A percentile compares a stretch with the other conserved stretches of the same genome.
These are phyloP conservation scores for Gonium pectorale DNA, from an alignment of 139 green algal species.

Conservation along the genomic window DNA sequence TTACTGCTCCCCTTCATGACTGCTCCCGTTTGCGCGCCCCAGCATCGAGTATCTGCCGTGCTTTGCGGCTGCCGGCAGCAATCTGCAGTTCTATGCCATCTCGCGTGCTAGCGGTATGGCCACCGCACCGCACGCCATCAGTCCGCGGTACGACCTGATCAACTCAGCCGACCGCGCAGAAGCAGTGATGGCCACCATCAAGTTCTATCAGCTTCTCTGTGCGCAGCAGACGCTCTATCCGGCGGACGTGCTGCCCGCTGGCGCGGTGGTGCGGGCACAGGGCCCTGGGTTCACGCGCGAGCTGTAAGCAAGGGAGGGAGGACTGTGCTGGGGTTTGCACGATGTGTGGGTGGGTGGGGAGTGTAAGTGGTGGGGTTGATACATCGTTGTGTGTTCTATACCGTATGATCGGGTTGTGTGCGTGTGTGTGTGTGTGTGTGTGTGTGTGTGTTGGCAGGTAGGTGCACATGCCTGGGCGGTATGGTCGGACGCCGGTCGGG, in stretches of 20 bases:
- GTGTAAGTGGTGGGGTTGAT: neutral
- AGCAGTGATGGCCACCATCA: conserved; percentile 31
- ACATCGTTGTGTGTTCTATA: too few relatives aligned
- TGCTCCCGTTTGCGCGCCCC: neutral
- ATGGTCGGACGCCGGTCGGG: neutral
- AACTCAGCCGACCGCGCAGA: conserved; percentile 1
- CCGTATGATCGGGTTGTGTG: too few relatives aligned
- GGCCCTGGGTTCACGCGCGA: neutral
- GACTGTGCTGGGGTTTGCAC: neutral
- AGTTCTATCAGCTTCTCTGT: conserved; percentile 31
- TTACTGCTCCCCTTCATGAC: neutral
- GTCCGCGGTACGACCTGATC: conserved; percentile 17
- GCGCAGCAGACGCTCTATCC: conserved; percentile 15
- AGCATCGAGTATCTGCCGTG: conserved; percentile 33
- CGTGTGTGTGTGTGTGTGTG: neutral
- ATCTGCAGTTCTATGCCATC: conserved; percentile 30
- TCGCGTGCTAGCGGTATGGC: conserved; percentile 9
- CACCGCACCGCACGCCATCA: conserved; percentile 5
- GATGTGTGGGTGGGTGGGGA: neutral
- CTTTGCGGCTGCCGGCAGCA: conserved; percentile 23
- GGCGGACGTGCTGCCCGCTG: conserved; percentile 21
- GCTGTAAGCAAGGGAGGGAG: conserved; percentile 21
- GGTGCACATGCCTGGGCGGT: neutral
- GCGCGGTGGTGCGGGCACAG: neutral
- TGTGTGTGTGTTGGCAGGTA: neutral